phyloP scores from a whole-genome alignment of 495 filamentous ascomycete species.

The Neurospora cerealis region DNA sequence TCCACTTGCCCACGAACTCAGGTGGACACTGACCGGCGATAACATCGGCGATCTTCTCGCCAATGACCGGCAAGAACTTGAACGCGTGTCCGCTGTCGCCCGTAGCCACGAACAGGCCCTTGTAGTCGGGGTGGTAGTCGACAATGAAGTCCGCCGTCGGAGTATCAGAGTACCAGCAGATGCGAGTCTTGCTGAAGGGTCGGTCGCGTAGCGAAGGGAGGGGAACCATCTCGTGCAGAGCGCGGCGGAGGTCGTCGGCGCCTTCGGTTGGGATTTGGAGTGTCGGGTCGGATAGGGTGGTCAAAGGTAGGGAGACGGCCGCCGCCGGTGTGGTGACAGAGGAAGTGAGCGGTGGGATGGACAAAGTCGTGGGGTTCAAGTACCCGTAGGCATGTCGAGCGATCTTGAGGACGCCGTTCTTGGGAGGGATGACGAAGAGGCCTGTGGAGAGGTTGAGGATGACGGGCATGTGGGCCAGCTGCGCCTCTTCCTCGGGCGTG shows the following conservation, averaged over 20 bases:
- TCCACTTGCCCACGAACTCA: constrained; percentile 57
- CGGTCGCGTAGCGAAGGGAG: constrained; percentile 43
- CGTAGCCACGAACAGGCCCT: constrained; percentile 67
- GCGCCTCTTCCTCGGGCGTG: constrained; percentile 54
- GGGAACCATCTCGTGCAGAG: constrained; percentile 53
- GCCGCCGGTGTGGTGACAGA: constrained; percentile 2
- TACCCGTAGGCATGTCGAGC: constrained; percentile 80
- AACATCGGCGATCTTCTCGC: constrained; percentile 64
- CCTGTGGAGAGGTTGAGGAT: constrained; percentile 72
- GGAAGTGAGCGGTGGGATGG: constrained; percentile 34
- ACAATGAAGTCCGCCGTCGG: constrained; percentile 72
- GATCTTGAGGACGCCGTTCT: constrained; percentile 62
- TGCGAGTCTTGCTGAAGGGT: constrained; percentile 55
- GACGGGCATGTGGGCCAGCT: constrained; percentile 56
- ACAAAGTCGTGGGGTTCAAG: constrained; percentile 48
- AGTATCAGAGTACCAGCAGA: constrained; percentile 91
- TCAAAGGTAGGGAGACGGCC: constrained; percentile 36
- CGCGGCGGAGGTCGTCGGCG: constrained; percentile 48
- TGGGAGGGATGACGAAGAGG: constrained; percentile 74
- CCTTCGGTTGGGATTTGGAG: constrained; percentile 49
- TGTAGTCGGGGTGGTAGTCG: constrained; percentile 58
- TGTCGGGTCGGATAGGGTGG: constrained; percentile 30
- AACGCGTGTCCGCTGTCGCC: constrained; percentile 82
- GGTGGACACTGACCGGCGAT: constrained; percentile 46
- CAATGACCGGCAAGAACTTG: constrained; percentile 83